Evolutionary conservation across 345 rosid genomes (phyloP), one percentile per base, ranked within the genome.

Genomic region (Eucalyptus cloeziana): DNA sequence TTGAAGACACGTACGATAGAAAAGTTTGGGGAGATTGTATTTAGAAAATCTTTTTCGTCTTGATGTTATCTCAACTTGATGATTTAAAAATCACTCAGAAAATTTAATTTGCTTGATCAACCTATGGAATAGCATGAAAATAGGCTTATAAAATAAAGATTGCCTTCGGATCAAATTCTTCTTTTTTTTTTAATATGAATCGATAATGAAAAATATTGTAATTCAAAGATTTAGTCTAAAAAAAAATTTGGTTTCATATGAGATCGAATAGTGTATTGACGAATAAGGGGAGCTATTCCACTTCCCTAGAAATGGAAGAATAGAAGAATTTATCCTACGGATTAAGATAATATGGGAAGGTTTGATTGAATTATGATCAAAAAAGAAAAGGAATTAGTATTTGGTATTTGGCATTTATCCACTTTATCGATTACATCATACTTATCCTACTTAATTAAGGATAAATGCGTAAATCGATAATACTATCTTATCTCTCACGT

Each of bases 241-340:
- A 9, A 10, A 56, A 22, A 56, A 24, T 56, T 24, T 0, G 0
- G 6, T 56, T 56, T 24, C 62, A 24, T 22, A 10, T 10, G 62
- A 56, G 13, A 56, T 56, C 12, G 1, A 24, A 24, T 56, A 1
- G 27, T 22, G 3, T 56, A 24, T 56, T 24, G 0, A 56, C 2
- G 13, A 56, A 24, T 5, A 60, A 60, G 7, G 62, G 7, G 31
- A 60, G n/a, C 15, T 60, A 25, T 60, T 25, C 67, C 0, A 0
- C 30, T 60, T 60, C 67, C 15, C 2, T 60, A 1, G 67, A 60
- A 60, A 25, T 60, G 13, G 31, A 60, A 60, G 31, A 60, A 3
- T 27, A 7, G 0, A 60, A 60, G 2, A 60, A 60, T 27, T 27
- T 60, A 27, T 60, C 31, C 31, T 25, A 0, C 2, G 3, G 0